Evolutionary conservation across 495 filamentous ascomycete genomes (phyloP).

Genomic region (Saxophila tyrrhenica): DNA sequence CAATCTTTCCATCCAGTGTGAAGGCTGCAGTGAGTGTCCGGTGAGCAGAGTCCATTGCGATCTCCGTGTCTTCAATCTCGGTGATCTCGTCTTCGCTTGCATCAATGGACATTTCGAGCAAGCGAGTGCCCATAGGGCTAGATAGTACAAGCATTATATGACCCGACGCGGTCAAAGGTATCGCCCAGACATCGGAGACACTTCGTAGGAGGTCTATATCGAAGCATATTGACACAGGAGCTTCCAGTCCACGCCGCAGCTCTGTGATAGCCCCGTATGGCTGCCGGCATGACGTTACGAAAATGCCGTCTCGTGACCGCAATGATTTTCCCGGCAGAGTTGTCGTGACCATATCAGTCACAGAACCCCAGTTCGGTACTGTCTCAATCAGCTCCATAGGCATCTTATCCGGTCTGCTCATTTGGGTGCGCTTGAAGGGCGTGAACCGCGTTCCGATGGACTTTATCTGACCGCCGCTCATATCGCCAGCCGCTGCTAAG

Average conservation of each 20-base stretch:
- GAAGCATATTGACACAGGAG: conserved; percentile 7
- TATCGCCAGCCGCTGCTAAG: conserved; percentile 68
- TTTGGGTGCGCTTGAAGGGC: conserved; percentile 32
- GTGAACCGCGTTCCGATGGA: conserved; percentile 8
- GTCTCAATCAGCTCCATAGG: conserved; percentile 41
- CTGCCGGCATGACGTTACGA: conserved; percentile 25
- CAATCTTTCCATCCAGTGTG: neutral
- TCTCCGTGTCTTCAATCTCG: conserved; percentile 2
- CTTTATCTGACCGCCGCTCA: conserved; percentile 49
- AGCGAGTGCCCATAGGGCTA: conserved; percentile 7
- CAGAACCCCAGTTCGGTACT: conserved; percentile 78
- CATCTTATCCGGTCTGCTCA: conserved; percentile 22
- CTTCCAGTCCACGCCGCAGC: conserved; percentile 23
- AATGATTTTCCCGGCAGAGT: conserved; percentile 7
- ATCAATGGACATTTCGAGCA: conserved; percentile 8
- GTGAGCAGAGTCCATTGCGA: conserved; percentile 10
- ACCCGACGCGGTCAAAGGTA: neutral
- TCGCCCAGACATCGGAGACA: conserved; percentile 22
- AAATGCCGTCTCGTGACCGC: conserved; percentile 14
- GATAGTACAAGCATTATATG: conserved; percentile 13
- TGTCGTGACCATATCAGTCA: conserved; percentile 46
- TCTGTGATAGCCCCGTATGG: conserved; percentile 28
- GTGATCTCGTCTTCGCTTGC: conserved; percentile 4
- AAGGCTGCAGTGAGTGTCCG: conserved; percentile 21
- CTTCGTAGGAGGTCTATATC: neutral